These are phyloP conservation scores for Mycena albidolilacea DNA, from an alignment of 768 basidiomycete genomes.

Conservation along the genomic window DNA sequence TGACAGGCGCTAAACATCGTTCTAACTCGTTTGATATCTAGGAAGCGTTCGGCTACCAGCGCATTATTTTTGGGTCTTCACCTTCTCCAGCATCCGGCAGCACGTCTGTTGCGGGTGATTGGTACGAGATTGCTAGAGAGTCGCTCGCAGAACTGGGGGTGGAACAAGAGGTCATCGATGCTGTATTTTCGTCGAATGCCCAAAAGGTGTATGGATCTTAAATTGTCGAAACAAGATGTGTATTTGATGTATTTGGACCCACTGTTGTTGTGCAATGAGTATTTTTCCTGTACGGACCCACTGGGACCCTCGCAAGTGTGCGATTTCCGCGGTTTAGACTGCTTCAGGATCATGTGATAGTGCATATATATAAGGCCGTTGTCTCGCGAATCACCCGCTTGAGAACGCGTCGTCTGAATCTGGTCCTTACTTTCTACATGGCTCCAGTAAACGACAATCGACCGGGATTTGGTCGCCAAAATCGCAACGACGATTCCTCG, in stretches of 20 bases:
- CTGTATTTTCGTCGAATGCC: slow-evolving; percentile 74
- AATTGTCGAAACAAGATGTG: slow-evolving; percentile 25
- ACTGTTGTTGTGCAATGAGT: slow-evolving; percentile 3
- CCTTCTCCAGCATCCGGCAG: slow-evolving; percentile 67
- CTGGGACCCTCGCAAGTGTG: not conserved
- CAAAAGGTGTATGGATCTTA: slow-evolving; percentile 59
- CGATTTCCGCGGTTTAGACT: not conserved
- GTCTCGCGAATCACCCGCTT: not conserved
- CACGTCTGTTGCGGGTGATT: slow-evolving; percentile 70
- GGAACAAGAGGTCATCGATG: slow-evolving; percentile 84
- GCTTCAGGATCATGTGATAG: slow-evolving; percentile 7
- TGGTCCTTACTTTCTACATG: slow-evolving; percentile 2
- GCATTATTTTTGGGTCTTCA: slow-evolving; percentile 88
- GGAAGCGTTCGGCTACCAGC: slow-evolving; percentile 88
- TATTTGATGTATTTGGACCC: slow-evolving; percentile 30
- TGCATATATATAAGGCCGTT: not conserved
- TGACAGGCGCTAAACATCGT: too few species aligned
- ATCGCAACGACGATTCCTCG: slow-evolving; percentile 56
- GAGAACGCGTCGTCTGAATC: not conserved
- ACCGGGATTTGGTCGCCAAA: slow-evolving; percentile 54
- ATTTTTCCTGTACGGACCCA: not conserved
- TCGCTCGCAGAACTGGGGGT: slow-evolving; percentile 84
- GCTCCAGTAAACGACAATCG: slow-evolving; percentile 4
- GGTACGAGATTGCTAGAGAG: slow-evolving; percentile 88
- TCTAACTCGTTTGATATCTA: too few species aligned